Base-by-base conservation (phyloP, 345 rosid species). In the Arabis alpina region DNA sequence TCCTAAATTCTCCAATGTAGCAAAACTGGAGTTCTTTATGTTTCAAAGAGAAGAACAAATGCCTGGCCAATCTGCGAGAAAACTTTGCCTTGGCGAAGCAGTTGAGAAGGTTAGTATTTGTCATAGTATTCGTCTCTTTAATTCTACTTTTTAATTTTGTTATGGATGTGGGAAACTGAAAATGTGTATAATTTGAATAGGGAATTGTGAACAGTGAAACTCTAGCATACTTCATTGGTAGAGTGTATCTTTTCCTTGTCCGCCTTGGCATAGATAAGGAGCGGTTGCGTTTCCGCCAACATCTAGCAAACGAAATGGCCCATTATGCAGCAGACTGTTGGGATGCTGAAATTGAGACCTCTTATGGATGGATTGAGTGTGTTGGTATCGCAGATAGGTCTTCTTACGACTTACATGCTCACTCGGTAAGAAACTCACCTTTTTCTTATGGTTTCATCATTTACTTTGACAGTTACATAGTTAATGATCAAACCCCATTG, bases 341-440 rank as follows among this genome's bases (percentile, higher is more conserved):
- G 98, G 98, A 93, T 81, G 98, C 98, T 39, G 98, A 93, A 83
- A 93, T 93, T 40, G 98, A 93, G 74, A 74, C 88, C 60, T 86
- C 97, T 0, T 91, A 93, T 75, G 97, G 98, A 23, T 94, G 99
- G 99, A 84, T 91, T 23, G 97, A 94, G 76, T 94, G 99, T 79
- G 99, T 94, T 55, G 97, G 99, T 37, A 89, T 91, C 74, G 99
- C 99, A 63, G 99, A 94, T 78, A 86, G 99, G 73, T 89, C 99
- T 79, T 96, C 97, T 1, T 91, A 81, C 65, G 99, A 94, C 82
- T 56, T 94, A 52, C 74, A 44, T 51, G 99, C 99, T 53, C 99
- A 94, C 74, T 74, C 93, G 10, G 97, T 93, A 81, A 64, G 80
- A 63, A 66, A 6, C 68, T 59, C 24, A 61, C 41, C 47, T 37